Evolutionary conservation across 257 asterid genomes (phyloP).

Genomic region (Jaltomata sinuosa): DNA sequence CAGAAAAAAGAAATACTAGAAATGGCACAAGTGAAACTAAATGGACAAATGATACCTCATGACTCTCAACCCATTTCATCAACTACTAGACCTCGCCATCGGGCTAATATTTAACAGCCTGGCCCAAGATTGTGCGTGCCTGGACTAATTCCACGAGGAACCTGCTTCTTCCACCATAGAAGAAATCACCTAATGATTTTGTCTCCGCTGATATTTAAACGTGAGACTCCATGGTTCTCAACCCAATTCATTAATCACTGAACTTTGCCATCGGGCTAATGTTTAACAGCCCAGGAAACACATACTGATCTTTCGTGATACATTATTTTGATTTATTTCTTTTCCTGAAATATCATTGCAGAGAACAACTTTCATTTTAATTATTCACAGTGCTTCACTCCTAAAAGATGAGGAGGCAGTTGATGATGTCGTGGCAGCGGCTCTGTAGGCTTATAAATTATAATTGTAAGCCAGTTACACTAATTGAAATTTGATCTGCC

Average conservation of each 20-base stretch:
- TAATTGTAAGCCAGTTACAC: constrained; percentile 24
- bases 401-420: constrained; percentile 27
- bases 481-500: background rate
- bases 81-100: too few relatives aligned
- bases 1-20: too few relatives aligned
- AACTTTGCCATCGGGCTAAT: background rate
- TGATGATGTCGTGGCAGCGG: constrained; percentile 38
- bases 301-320: background rate
- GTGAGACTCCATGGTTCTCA: background rate
- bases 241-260: background rate
- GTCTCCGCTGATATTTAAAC: background rate
- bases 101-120: background rate
- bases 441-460: constrained; percentile 37
- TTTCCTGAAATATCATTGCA: background rate
- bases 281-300: background rate
- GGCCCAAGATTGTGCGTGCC: background rate
- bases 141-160: background rate
- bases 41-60: too few relatives aligned
- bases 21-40: too few relatives aligned
- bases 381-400: background rate
- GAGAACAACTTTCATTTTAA: background rate
- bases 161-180: background rate
- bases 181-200: background rate
- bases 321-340: background rate
- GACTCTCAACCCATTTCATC: too few relatives aligned